phyloP scores from a whole-genome alignment of 306 rosid species.

The Crataegus laevigata region DNA sequence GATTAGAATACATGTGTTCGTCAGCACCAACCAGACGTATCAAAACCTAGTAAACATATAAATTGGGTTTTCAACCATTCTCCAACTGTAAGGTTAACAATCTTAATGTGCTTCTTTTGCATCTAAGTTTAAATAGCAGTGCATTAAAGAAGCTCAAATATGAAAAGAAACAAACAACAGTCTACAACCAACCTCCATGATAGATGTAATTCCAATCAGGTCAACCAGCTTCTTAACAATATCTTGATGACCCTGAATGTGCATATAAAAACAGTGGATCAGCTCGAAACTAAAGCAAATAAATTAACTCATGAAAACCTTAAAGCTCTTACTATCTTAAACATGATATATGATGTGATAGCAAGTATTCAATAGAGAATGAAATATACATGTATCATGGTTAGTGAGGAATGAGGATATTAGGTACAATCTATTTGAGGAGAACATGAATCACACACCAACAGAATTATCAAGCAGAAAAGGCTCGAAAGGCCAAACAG shows the following conservation, averaged over 20 bases:
- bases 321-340: neutral
- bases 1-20: conserved; percentile 82
- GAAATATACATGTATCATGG: neutral
- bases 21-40: conserved; percentile 95
- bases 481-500: neutral
- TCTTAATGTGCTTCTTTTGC: neutral
- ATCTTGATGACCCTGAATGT: conserved; percentile 69
- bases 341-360: neutral
- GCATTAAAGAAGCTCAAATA: neutral
- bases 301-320: neutral
- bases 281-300: conserved; percentile 6
- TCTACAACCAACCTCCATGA: conserved; percentile 85
- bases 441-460: neutral
- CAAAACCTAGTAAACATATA: conserved; percentile 56
- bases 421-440: neutral
- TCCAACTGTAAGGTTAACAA: neutral
- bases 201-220: conserved; percentile 93
- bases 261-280: conserved; percentile 12
- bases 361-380: neutral
- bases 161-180: conserved; percentile 14
- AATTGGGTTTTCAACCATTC: neutral
- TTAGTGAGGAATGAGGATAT: neutral
- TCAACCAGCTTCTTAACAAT: conserved; percentile 86
- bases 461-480: neutral
- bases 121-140: neutral